A percentile compares a stretch with the other conserved stretches of the same genome.
Evolutionary conservation across 2,329 filamentous ascomycete genomes (phyloP).

Genomic region (Epichloe coenophiala): DNA sequence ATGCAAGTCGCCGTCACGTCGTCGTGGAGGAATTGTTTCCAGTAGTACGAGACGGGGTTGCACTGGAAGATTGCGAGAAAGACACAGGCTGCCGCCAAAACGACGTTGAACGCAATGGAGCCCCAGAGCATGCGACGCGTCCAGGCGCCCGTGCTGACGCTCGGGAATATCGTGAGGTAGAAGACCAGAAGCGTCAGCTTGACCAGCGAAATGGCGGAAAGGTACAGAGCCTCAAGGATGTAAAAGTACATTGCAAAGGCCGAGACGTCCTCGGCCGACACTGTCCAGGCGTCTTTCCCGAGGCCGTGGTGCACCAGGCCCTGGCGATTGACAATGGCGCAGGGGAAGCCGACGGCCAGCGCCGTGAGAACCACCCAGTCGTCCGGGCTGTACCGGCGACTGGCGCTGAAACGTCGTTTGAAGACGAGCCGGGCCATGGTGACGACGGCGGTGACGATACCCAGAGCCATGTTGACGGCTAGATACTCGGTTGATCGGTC

Average conservation of each 20-base stretch:
- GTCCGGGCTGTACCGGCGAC: conserved; percentile 17
- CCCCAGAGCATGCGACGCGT: conserved; percentile 21
- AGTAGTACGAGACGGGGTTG: conserved; percentile 32
- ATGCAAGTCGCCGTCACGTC: conserved; percentile 30
- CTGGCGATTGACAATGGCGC: conserved; percentile 15
- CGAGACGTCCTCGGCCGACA: conserved; percentile 25
- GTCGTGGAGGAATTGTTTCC: conserved; percentile 31
- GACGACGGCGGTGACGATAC: conserved; percentile 21
- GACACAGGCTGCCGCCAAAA: conserved; percentile 25
- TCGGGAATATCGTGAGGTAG: conserved; percentile 37
- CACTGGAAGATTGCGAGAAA: conserved; percentile 33
- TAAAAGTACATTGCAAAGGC: conserved; percentile 27
- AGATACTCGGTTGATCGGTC: background rate
- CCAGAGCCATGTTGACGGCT: background rate
- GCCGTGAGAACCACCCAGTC: conserved; percentile 18
- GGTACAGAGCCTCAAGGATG: conserved; percentile 27
- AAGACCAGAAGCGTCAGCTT: conserved; percentile 37
- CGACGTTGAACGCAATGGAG: conserved; percentile 22
- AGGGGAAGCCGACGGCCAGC: conserved; percentile 12
- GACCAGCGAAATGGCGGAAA: conserved; percentile 27
- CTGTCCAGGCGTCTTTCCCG: conserved; percentile 32
- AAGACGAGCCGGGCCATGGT: conserved; percentile 20
- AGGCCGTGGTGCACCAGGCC: conserved; percentile 24
- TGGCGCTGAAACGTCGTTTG: conserved; percentile 13
- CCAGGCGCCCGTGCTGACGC: conserved; percentile 12